Base-by-base conservation (phyloP, 306 rosid species). In the Fragaria vesca region DNA sequence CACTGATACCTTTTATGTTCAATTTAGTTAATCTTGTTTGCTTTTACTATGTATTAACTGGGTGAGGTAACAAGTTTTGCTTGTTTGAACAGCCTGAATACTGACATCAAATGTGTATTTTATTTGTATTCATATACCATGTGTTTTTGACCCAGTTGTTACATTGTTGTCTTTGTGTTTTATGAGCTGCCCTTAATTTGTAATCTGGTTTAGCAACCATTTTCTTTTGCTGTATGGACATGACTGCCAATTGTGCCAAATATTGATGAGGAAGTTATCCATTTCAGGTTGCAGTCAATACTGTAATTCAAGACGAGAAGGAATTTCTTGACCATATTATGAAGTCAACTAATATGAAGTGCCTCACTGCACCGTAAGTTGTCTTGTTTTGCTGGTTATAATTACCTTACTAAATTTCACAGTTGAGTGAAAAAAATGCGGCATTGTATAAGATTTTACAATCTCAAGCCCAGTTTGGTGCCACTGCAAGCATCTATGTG, bases 291-390 rank as follows among this genome's bases (percentile, higher is more conserved):
- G 98, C 98, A 83, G 98, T 93, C 68, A 93, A 87, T 73, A 89
- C 98, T 7, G 85, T 91, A 62, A 83, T 93, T 73, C 93, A 88
- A 86, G 91, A 93, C 48, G 98, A 91, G 85, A 91, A 92, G 88
- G 97, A 93, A 30, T 93, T 93, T 79, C 80, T 93, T 76, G 76
- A 83, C 81, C 98, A 93, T 83, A 91, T 93, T 48, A 87, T 93
- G 82, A 93, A 89, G 82, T 89, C 98, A 43, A 93, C 98, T 26
- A 93, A 93, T 79, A 91, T 93, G 98, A 93, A 91, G 88, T 93
- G 98, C 86, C 85, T 93, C 70, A 93, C 97, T 51, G 89, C 98
- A 58, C 88, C 87, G 98, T 93, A 87, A 87, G 95, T 88, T 48
- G 69, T 82, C 45, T 45, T 60, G 55, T 52, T 57, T 72, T 73